Conservation (phyloP, 108 stramenopile genomes). For the Epipyxis sp. region DNA sequence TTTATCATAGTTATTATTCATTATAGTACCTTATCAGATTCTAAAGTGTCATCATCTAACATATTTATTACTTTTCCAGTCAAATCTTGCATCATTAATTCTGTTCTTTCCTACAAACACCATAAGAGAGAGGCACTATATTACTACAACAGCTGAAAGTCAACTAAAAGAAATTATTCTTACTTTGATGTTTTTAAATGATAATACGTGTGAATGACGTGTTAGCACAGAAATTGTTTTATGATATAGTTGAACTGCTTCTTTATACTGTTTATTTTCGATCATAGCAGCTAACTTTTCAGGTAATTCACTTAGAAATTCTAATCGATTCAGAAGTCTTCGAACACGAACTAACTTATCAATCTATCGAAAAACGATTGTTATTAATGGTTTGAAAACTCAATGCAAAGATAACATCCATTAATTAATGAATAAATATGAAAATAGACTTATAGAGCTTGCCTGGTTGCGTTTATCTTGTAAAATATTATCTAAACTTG, state of each 20-base stretch:
- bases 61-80: conserved; percentile 2
- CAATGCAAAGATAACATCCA: too few species aligned
- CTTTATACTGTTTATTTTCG: conserved; percentile 20
- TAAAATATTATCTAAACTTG: not conserved
- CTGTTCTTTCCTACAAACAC: not conserved
- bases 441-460: not conserved
- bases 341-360: conserved; percentile 60
- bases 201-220: conserved; percentile 34
- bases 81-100: conserved; percentile 21
- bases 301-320: conserved; percentile 61
- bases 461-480: not conserved
- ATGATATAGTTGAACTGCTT: conserved; percentile 38
- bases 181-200: conserved; percentile 35
- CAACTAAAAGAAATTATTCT: too few species aligned
- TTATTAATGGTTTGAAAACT: too few species aligned
- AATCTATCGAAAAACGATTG: conserved; percentile 35
- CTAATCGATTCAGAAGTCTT: conserved; percentile 53
- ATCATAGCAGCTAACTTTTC: conserved; percentile 48
- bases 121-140: too few species aligned
- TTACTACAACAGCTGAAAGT: too few species aligned
- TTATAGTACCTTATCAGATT: not conserved
- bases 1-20: too few species aligned
- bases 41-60: not conserved
- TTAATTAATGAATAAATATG: too few species aligned
- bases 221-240: conserved; percentile 29